Conservation (phyloP, 257 asterid species). For the Nemophila menziesii region DNA sequence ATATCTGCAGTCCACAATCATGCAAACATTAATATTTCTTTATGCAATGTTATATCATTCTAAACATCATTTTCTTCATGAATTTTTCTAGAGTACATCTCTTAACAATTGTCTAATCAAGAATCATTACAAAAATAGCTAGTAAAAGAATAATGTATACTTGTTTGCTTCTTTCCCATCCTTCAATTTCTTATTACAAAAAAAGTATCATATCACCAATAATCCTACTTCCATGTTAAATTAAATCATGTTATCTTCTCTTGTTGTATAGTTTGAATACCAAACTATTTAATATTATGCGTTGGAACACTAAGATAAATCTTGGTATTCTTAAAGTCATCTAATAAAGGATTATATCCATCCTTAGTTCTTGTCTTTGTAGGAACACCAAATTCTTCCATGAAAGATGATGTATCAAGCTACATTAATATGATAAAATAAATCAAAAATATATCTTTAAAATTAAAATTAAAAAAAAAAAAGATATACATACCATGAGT, state of each 20-base stretch:
- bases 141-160: neutral
- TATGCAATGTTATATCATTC: neutral
- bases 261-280: neutral
- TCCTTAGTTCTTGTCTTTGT: constrained; percentile 81
- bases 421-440: constrained; percentile 10
- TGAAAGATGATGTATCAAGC: constrained; percentile 88
- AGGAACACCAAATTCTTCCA: constrained; percentile 97
- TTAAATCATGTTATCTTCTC: neutral
- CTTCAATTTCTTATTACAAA: neutral
- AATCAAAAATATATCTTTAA: neutral
- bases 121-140: neutral
- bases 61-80: neutral
- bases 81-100: too few species aligned
- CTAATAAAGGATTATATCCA: constrained; percentile 92
- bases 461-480: constrained; percentile 4
- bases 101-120: neutral
- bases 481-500: constrained; percentile 40
- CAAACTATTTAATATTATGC: constrained; percentile 52
- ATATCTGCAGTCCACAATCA: neutral
- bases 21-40: neutral
- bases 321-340: constrained; percentile 94
- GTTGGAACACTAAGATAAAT: constrained; percentile 91
- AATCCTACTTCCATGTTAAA: neutral
- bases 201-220: neutral
- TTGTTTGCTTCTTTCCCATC: neutral